These are phyloP conservation scores for Condylostoma magnum DNA, from an alignment of 169 alveolate genomes.

Conservation along the genomic window DNA sequence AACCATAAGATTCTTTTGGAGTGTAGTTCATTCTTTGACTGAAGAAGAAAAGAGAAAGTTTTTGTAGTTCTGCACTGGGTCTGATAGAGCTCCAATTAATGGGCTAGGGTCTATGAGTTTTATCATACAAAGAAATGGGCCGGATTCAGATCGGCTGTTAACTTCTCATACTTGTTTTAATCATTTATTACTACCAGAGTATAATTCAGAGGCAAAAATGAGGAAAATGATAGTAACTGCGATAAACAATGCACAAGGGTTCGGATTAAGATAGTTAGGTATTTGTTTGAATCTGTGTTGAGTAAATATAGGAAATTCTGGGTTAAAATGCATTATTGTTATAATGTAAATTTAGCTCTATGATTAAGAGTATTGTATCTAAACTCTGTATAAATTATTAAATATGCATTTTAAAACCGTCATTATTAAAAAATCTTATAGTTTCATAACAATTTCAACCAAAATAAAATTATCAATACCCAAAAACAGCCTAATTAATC, in stretches of 20 bases:
- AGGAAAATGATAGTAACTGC: slow-evolving; percentile 71
- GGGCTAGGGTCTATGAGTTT: slow-evolving; percentile 72
- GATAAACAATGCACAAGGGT: slow-evolving; percentile 86
- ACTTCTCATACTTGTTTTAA: slow-evolving; percentile 94
- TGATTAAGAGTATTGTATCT: no score
- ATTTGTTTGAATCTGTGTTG: slow-evolving; percentile 38
- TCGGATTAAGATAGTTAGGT: slow-evolving; percentile 78
- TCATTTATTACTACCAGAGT: slow-evolving; percentile 86
- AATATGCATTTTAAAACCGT: no score
- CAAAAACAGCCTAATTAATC: no score
- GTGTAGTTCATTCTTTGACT: slow-evolving; percentile 52
- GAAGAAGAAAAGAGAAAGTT: slow-evolving; percentile 69
- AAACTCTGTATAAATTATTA: no score
- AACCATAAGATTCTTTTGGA: slow-evolving; percentile 71
- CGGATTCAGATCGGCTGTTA: slow-evolving; percentile 85
- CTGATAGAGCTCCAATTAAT: slow-evolving; percentile 79
- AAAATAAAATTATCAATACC: no score
- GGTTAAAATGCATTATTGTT: no score
- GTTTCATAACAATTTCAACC: no score
- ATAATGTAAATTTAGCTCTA: no score
- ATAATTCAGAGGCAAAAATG: slow-evolving; percentile 70
- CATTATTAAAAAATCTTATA: no score
- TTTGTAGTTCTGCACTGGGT: slow-evolving; percentile 77
- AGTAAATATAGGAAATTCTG: slow-evolving; percentile 29
- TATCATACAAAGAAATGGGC: slow-evolving; percentile 67